Evolutionary conservation across 2,329 filamentous ascomycete species (phyloP).

Genomic region (Elsinoe australis): DNA sequence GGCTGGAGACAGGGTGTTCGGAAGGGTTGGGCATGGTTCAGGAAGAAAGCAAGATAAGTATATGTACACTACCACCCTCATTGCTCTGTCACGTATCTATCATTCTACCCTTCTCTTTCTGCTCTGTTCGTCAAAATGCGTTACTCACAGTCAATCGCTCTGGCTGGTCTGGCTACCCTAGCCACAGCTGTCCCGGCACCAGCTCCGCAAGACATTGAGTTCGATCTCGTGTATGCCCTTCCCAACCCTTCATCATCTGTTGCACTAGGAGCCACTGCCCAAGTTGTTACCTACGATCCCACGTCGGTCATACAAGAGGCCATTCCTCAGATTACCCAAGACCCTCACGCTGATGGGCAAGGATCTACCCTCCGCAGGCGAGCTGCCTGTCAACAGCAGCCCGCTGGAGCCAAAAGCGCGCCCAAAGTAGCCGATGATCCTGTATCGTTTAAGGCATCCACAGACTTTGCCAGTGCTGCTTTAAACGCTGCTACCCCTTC

Average conservation of each 20-base stretch:
- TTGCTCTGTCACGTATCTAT: too few species aligned
- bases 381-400: constrained; percentile 18
- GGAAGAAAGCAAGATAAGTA: constrained; percentile 5
- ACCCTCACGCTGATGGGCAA: neutral
- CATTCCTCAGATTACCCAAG: constrained; percentile 13
- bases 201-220: constrained; percentile 10
- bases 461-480: constrained; percentile 21
- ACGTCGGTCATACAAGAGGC: constrained; percentile 17
- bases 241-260: constrained; percentile 14
- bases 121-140: constrained; percentile 12
- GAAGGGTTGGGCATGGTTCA: too few species aligned
- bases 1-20: too few species aligned
- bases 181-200: constrained; percentile 5
- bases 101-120: neutral
- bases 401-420: constrained; percentile 18
- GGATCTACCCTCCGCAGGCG: constrained; percentile 16
- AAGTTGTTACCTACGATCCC: constrained; percentile 11
- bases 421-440: constrained; percentile 20
- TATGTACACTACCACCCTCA: too few species aligned
- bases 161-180: neutral
- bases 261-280: neutral
- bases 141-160: neutral
- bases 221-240: constrained; percentile 16
- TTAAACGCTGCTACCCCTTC: neutral
- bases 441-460: constrained; percentile 18